Percentiles rank a stretch among this genome's conserved stretches.
These are phyloP conservation scores for Murraya koenigii DNA, from an alignment of 345 rosid genomes.

Conservation along the genomic window DNA sequence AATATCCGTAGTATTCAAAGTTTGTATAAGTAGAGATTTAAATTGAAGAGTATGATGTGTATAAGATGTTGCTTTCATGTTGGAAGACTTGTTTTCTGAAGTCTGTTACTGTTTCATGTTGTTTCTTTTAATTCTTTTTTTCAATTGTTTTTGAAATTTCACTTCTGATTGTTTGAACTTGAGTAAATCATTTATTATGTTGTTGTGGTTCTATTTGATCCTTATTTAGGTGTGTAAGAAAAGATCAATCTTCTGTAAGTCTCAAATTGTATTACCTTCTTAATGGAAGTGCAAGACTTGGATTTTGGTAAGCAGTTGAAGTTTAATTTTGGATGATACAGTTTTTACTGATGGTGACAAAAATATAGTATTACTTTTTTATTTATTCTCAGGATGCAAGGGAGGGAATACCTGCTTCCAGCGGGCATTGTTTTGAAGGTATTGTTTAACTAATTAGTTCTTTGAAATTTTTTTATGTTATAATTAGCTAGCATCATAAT, in stretches of 20 bases:
- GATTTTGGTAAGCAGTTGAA: conserved; percentile 75
- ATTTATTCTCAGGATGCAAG: conserved; percentile 64
- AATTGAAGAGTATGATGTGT: not conserved
- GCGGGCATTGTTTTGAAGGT: conserved; percentile 91
- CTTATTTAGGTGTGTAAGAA: conserved; percentile 77
- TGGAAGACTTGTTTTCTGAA: not conserved
- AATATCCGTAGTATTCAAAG: not conserved
- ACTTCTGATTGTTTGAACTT: not conserved
- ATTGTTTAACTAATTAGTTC: conserved; percentile 15
- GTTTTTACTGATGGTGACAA: not conserved
- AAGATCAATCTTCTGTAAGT: conserved; percentile 75
- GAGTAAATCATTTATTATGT: not conserved
- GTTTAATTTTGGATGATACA: not conserved
- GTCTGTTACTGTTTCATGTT: not conserved
- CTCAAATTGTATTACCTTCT: conserved; percentile 80
- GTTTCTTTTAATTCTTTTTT: not conserved
- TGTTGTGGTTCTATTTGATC: conserved; percentile 6
- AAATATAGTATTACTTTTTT: not conserved
- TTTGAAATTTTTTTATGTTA: not conserved
- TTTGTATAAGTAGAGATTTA: not conserved
- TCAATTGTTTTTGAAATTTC: not conserved
- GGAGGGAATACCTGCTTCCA: conserved; percentile 88
- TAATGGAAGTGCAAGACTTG: conserved; percentile 93
- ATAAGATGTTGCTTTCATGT: not conserved
- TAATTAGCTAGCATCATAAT: not conserved